These are phyloP conservation scores for Hypoxylon sp. DNA, from an alignment of 2,329 filamentous ascomycete species.

Conservation along the genomic window DNA sequence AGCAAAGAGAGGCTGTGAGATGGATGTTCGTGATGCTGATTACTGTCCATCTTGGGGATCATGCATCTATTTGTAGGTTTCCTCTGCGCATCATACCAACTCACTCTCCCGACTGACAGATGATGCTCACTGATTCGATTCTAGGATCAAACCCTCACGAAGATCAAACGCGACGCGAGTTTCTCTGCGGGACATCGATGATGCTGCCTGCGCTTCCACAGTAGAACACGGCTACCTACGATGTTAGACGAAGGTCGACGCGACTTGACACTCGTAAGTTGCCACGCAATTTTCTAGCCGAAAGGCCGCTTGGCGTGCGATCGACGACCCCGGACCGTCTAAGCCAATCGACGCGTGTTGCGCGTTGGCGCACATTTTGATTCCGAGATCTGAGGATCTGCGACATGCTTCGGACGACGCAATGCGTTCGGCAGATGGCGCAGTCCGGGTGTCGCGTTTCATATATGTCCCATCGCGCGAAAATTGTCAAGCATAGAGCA, in stretches of 20 bases:
- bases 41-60: constrained; percentile 3
- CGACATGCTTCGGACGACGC: constrained; percentile 33
- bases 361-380: constrained; percentile 11
- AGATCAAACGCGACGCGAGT: constrained; percentile 40
- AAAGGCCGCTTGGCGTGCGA: constrained; percentile 33
- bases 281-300: constrained; percentile 7
- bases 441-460: constrained; percentile 28
- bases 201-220: neutral
- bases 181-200: constrained; percentile 4
- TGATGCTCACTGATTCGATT: constrained; percentile 12
- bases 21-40: constrained; percentile 9
- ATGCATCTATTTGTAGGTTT: constrained; percentile 38
- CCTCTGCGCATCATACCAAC: neutral
- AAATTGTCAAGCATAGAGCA: constrained; percentile 15
- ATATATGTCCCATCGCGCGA: constrained; percentile 31
- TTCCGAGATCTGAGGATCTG: constrained; percentile 35
- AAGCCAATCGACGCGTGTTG: constrained; percentile 21
- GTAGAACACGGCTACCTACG: neutral
- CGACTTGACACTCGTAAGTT: constrained; percentile 23
- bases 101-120: constrained; percentile 16
- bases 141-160: constrained; percentile 31
- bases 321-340: constrained; percentile 33
- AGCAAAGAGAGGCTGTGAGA: constrained; percentile 4
- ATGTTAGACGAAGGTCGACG: constrained; percentile 17
- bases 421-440: constrained; percentile 17